Base-by-base conservation (phyloP, 2,329 filamentous ascomycete species). In the Apiospora marii region DNA sequence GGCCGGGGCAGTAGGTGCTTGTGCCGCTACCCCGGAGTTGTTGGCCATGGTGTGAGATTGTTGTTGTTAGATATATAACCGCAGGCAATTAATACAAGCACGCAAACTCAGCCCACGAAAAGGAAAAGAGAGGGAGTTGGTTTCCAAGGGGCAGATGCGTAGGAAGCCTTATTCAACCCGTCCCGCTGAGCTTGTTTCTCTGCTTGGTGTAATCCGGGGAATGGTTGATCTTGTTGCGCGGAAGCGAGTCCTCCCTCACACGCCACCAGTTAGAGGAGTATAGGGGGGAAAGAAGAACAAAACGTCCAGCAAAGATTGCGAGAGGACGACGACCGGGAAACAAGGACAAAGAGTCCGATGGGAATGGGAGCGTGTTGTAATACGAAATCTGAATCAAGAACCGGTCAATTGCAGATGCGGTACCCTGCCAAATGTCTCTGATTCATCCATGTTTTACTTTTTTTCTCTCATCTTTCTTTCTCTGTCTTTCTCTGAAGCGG, bases 341-440 rank as follows among this genome's bases (percentile, higher is more conserved):
- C 22, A 30, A 8, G 19, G 34, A 64, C 58, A 64, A 24, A 14
- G 19, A n/a, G 34, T n/a, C 46, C 46, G 46, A n/a, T 49, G 34
- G 22, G 19, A 6, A 10, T 12, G 3, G 30, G 49, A n/a, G 24
- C 30, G 51, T 58, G 24, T 58, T 37, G 58, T 64, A n/a, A 64
- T 64, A 64, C 58, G 30, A 64, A 64, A 64, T 64, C 30, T 64
- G 58, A 64, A 64, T 64, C 58, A 64, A 41, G 58, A n/a, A n/a
- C 58, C 58, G 58, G 58, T 64, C 41, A 34, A 41, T 64, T 64
- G 58, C 58, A 64, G 58, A 64, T 64, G 58, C 30, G 34, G 58
- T 64, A n/a, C 34, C 34, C 58, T 41, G 34, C 19, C 58, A 41
- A 64, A 30, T 64, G 58, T 64, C 58, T 64, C 34, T 64, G 34